These are phyloP conservation scores for Phytophthora pseudosyringae DNA, from an alignment of 352 stramenopile genomes.

Conservation along the genomic window DNA sequence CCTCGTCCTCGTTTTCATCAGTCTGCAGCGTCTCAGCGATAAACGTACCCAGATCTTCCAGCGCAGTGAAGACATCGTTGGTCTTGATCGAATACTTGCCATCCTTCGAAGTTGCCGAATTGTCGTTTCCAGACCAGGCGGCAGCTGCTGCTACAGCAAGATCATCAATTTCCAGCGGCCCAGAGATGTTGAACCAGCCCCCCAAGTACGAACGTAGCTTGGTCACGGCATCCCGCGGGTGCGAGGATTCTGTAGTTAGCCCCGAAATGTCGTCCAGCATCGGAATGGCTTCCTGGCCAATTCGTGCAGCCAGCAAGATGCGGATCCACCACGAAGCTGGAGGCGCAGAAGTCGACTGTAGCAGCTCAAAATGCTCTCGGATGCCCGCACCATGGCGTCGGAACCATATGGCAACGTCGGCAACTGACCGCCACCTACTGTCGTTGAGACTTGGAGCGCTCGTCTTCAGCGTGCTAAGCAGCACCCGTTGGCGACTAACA, in stretches of 20 bases:
- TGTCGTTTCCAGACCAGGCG: conserved; percentile 4
- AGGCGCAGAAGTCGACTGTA: conserved; percentile 18
- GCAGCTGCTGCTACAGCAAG: conserved; percentile 14
- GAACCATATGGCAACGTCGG: conserved; percentile 29
- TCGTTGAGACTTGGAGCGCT: conserved; percentile 13
- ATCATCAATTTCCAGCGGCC: conserved; percentile 12
- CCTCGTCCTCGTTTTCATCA: conserved; percentile 12
- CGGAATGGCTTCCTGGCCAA: conserved; percentile 24
- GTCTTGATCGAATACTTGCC: conserved; percentile 29
- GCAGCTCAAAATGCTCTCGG: conserved; percentile 21
- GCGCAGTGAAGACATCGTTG: conserved; percentile 9
- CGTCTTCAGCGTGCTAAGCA: conserved; percentile 28
- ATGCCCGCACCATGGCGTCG: conserved; percentile 26
- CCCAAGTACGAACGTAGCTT: conserved; percentile 19
- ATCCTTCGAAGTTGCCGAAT: conserved; percentile 20
- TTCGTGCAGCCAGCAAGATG: conserved; percentile 24
- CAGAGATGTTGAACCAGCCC: conserved; percentile 32
- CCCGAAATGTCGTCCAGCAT: conserved; percentile 28
- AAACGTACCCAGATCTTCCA: conserved; percentile 33
- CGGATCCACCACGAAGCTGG: conserved; percentile 31
- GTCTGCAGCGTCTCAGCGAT: conserved; percentile 19
- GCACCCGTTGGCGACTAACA: conserved; percentile 24
- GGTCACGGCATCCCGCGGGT: conserved; percentile 14
- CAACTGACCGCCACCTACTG: conserved; percentile 29
- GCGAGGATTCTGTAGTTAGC: conserved; percentile 8